Evolutionary conservation across 2,329 filamentous ascomycete genomes (phyloP).

Genomic region (Stachybotrys echinatus): DNA sequence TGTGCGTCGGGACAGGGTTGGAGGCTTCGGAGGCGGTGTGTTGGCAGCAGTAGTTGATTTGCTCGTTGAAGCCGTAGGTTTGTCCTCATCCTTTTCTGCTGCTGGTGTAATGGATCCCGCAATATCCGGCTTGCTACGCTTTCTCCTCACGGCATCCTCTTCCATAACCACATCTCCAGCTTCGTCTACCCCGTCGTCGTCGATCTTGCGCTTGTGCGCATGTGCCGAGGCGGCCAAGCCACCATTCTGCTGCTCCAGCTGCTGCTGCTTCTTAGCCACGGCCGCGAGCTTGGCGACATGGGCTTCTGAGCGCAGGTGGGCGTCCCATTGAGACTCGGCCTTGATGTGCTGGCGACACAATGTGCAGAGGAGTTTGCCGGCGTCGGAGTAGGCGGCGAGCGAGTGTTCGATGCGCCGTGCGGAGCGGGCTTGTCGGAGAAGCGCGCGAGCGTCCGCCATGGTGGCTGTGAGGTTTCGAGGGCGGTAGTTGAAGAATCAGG

Average conservation of each 20-base stretch:
- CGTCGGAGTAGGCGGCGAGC: slow-evolving; percentile 61
- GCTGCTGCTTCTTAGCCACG: slow-evolving; percentile 11
- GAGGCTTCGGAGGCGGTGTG: slow-evolving; percentile 26
- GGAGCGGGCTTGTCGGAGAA: slow-evolving; percentile 73
- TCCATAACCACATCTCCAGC: slow-evolving; percentile 26
- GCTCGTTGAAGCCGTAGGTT: slow-evolving; percentile 7
- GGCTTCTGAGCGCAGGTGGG: slow-evolving; percentile 46
- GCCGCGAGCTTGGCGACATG: slow-evolving; percentile 28
- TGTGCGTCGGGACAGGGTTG: slow-evolving; percentile 37
- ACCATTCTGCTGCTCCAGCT: slow-evolving; percentile 7
- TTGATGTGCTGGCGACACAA: slow-evolving; percentile 61
- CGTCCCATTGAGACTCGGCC: slow-evolving; percentile 62
- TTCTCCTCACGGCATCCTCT: slow-evolving; percentile 31
- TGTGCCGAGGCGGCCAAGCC: not conserved
- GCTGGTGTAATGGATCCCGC: slow-evolving; percentile 7
- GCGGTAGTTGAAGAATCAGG: slow-evolving; percentile 5
- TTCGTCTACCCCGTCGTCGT: slow-evolving; percentile 24
- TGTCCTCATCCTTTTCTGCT: slow-evolving; percentile 14
- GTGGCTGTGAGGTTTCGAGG: not conserved
- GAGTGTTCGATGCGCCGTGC: slow-evolving; percentile 68
- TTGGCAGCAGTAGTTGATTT: not conserved
- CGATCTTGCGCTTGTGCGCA: slow-evolving; percentile 27
- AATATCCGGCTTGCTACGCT: slow-evolving; percentile 38
- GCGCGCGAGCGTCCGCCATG: slow-evolving; percentile 76
- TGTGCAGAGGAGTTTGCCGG: slow-evolving; percentile 63